A percentile compares a stretch with the other conserved stretches of the same genome.
phyloP scores from a whole-genome alignment of 2,329 filamentous ascomycete genomes.

The Apiospora phragmitis region DNA sequence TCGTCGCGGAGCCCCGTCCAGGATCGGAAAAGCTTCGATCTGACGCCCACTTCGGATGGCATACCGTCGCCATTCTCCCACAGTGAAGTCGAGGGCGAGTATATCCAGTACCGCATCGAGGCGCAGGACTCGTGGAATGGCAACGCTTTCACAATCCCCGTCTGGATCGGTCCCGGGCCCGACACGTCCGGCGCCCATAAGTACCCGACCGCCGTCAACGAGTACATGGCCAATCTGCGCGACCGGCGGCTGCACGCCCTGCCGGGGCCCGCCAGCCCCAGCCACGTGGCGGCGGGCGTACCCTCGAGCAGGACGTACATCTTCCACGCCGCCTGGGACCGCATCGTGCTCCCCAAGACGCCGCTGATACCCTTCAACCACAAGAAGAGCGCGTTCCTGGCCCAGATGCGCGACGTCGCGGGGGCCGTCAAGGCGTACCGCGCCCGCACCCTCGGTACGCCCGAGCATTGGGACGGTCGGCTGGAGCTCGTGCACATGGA shows the following conservation, averaged over 20 bases:
- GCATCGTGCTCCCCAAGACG: conserved; percentile 41
- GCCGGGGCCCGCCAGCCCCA: conserved; percentile 48
- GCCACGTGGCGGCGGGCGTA: conserved; percentile 51
- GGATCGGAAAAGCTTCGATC: neutral
- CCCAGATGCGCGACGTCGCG: conserved; percentile 28
- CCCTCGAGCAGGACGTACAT: conserved; percentile 43
- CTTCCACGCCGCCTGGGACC: conserved; percentile 54
- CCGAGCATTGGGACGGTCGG: conserved; percentile 30
- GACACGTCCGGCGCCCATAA: conserved; percentile 25
- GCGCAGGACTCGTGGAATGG: conserved; percentile 29
- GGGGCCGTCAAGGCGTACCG: conserved; percentile 32
- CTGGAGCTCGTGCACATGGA: conserved; percentile 28
- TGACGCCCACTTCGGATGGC: neutral
- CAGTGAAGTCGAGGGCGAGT: conserved; percentile 27
- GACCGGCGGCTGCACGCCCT: conserved; percentile 35
- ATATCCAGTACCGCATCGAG: conserved; percentile 25
- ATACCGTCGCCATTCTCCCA: neutral
- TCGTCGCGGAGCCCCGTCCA: conserved; percentile 16
- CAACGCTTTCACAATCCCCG: conserved; percentile 30
- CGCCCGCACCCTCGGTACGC: conserved; percentile 24
- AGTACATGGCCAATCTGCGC: conserved; percentile 48
- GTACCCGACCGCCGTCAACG: conserved; percentile 40
- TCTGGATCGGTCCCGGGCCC: conserved; percentile 47
- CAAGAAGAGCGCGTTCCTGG: conserved; percentile 14
- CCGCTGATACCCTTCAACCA: conserved; percentile 17